Base-by-base conservation (phyloP, 345 rosid genomes). In the Hibiscus mutabilis region DNA sequence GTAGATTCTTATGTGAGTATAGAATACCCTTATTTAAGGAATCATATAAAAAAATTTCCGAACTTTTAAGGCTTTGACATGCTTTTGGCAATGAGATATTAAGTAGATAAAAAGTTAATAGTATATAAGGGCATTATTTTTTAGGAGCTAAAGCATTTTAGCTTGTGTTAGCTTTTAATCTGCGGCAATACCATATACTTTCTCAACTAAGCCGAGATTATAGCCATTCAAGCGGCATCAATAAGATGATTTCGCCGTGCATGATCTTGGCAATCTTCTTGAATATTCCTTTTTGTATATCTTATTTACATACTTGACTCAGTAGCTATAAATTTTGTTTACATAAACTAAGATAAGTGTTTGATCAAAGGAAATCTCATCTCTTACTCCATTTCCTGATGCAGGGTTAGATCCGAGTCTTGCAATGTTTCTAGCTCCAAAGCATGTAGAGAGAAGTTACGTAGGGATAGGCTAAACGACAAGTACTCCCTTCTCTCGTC, bases 401-500 rank as follows among this genome's bases (percentile, higher is more conserved):
- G 80, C 80, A 86, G 89, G 84, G 77, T 66, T 63, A 78, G 91
- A 83, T 68, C 87, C 67, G 85, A 86, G 69, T 60, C 91, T 18
- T 86, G 87, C 69, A 79, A 86, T 71, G 78, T 77, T 33, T 77
- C 94, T 62, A 87, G 92, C 90, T 92, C 99, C 44, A 95, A 95
- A 75, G 99, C 99, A 46, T 92, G 99, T 75, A 83, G 98, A 85
- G 99, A 95, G 88, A 95, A 95, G 88, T 70, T 84, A 87, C 97
- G 99, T 16, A 85, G 99, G 68, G 97, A 92, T 81, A 86, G 80
- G 79, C 89, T 95, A 61, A 95, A 95, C 74, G 99, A 95, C 86
- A 95, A 90, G 99, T 95, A 85, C 63, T 68, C 49, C 51, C 79
- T 18, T 60, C 52, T 49, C 66, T 59, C 60, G 60, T 66, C 6